Conservation (phyloP, 2,329 filamentous ascomycete genomes). For the Camptophora hylomeconis region DNA sequence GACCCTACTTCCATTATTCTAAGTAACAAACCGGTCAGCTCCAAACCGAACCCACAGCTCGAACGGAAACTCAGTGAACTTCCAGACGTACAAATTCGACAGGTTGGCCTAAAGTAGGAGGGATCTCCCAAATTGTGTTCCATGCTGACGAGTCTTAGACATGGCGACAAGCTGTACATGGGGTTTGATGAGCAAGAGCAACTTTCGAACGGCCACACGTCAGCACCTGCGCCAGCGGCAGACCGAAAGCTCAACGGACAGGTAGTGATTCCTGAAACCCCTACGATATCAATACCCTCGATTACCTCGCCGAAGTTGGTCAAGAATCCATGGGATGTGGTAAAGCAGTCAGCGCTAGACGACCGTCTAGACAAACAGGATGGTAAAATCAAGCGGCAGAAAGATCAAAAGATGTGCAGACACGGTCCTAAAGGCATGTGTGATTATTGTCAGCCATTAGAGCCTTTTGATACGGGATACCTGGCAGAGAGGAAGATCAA, state of each 20-base stretch:
- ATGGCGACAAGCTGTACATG: constrained; percentile 85
- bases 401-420: constrained; percentile 77
- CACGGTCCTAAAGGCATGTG: constrained; percentile 98
- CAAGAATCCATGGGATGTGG: constrained; percentile 85
- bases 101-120: constrained; percentile 48
- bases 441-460: constrained; percentile 94
- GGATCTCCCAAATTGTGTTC: constrained; percentile 15
- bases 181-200: constrained; percentile 53
- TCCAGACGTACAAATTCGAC: constrained; percentile 41
- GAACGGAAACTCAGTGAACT: constrained; percentile 40
- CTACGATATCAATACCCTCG: constrained; percentile 29
- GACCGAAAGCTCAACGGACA: constrained; percentile 67
- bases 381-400: constrained; percentile 71
- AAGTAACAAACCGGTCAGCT: constrained; percentile 47
- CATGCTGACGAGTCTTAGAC: constrained; percentile 36
- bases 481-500: constrained; percentile 96
- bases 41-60: constrained; percentile 31
- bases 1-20: constrained; percentile 44
- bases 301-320: constrained; percentile 35
- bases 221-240: constrained; percentile 18
- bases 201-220: constrained; percentile 36
- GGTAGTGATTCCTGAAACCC: constrained; percentile 35
- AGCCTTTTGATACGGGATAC: constrained; percentile 83
- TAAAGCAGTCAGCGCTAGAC: constrained; percentile 78
- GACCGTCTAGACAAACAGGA: constrained; percentile 73